A percentile compares a stretch with the other conserved stretches of the same genome.
phyloP scores from a whole-genome alignment of 805 yeast species.

The Yarrowia yakushimensis region DNA sequence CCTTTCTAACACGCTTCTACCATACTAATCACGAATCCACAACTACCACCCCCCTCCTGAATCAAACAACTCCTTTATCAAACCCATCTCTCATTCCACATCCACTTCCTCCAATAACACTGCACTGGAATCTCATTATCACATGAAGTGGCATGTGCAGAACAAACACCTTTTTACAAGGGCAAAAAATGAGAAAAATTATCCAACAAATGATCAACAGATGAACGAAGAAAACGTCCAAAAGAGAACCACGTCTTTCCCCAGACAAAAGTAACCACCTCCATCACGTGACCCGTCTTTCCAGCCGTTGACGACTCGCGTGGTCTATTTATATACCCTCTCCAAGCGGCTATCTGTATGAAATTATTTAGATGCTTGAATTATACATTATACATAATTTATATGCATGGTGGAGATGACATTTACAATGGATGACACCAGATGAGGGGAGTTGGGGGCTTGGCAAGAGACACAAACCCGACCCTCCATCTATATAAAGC shows the following conservation, averaged over 20 bases:
- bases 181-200: neutral
- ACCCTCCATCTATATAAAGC: neutral
- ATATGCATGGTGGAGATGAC: neutral
- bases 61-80: no score
- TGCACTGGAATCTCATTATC: neutral
- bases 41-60: no score
- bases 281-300: neutral
- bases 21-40: no score
- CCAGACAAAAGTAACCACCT: neutral
- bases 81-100: no score
- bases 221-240: no score
- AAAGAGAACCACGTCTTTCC: no score
- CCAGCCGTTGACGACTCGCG: neutral
- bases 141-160: constrained; percentile 18
- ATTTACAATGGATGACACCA: no score
- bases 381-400: neutral
- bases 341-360: no score
- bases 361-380: neutral
- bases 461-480: neutral
- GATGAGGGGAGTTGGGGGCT: neutral
- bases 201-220: no score
- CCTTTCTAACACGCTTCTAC: no score
- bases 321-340: neutral
- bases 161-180: neutral
- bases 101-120: neutral